Base-by-base conservation (phyloP, 208 protist species). In the Entamoeba histolytica region DNA sequence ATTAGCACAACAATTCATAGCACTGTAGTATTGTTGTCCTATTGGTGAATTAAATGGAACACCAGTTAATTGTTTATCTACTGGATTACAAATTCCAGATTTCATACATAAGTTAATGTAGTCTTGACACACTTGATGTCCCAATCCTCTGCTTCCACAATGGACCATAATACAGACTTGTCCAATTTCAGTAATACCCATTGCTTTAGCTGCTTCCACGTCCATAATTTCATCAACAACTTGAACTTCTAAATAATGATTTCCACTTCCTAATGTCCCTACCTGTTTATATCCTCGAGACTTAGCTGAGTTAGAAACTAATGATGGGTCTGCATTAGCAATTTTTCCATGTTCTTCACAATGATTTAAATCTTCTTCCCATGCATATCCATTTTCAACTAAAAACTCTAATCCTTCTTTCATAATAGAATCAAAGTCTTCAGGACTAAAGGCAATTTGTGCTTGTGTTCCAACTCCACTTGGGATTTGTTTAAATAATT, bases 201-300 rank as follows among this genome's bases (percentile, higher is more conserved):
- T 97, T 31, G 94, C 94, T 28, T 87, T 92, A 0, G 97, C 97
- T 0, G 96, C 96, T 5, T 50, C 23, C 52, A 93, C 93, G 93
- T 98, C 95, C 91, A 95, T 98, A 57, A 98, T 97, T 92, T 97
- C 94, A 44, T 98, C 96, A 7, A 98, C 96, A 0, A 95, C 92
- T 44, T 97, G 96, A 7, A 97, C 94, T 78, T 93, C 96, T 0
- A 93, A 49, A 94, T 97, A 98, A 93, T 98, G 97, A 94, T 98
- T 98, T 49, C 97, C 97, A 0, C 97, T 96, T 15, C 97, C 97
- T 7, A 98, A 93, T n/a, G 97, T 98, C 6, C 97, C 95, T 0
- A 98, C 69, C 92, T 98, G 97, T 0, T 94, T 95, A 5, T 96
- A 57, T 12, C 97, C 97, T 14, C 97, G 95, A 94, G 97, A 96